phyloP scores from a whole-genome alignment of 352 stramenopile species.

The Phytophthora foliorum region DNA sequence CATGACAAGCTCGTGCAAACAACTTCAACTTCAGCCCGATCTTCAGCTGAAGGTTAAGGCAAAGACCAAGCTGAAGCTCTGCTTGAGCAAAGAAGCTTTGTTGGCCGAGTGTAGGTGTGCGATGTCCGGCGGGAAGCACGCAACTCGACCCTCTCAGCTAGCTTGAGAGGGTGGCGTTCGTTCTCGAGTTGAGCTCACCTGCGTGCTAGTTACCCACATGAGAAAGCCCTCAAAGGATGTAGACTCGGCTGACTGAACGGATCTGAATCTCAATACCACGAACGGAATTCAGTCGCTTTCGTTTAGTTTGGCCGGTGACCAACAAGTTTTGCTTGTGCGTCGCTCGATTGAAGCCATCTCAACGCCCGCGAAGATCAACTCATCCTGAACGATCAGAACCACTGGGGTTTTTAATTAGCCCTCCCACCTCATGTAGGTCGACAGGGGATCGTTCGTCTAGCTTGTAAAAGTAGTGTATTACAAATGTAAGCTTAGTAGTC shows the following conservation, averaged over 20 bases:
- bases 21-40: constrained; percentile 23
- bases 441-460: too few species aligned
- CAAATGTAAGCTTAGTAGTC: too few species aligned
- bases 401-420: too few species aligned
- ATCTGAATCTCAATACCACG: constrained; percentile 43
- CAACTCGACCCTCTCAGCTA: constrained; percentile 3
- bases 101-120: background rate
- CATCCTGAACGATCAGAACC: too few species aligned
- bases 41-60: constrained; percentile 5
- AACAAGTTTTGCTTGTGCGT: background rate
- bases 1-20: background rate
- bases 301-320: background rate
- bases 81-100: too few species aligned
- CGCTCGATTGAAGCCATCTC: background rate
- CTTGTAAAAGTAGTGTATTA: too few species aligned
- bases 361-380: too few species aligned
- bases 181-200: background rate
- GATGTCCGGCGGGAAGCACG: constrained; percentile 11
- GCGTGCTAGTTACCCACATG: constrained; percentile 10
- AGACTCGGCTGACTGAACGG: constrained; percentile 39
- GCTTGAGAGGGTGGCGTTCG: constrained; percentile 1
- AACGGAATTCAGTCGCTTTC: constrained; percentile 40
- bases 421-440: too few species aligned
- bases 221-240: constrained; percentile 31
- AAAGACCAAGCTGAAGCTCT: background rate